Evolutionary conservation across 2,329 filamentous ascomycete genomes (phyloP), one percentile per base, ranked within the genome.

Genomic region (Hymenoscyphus salicellus): DNA sequence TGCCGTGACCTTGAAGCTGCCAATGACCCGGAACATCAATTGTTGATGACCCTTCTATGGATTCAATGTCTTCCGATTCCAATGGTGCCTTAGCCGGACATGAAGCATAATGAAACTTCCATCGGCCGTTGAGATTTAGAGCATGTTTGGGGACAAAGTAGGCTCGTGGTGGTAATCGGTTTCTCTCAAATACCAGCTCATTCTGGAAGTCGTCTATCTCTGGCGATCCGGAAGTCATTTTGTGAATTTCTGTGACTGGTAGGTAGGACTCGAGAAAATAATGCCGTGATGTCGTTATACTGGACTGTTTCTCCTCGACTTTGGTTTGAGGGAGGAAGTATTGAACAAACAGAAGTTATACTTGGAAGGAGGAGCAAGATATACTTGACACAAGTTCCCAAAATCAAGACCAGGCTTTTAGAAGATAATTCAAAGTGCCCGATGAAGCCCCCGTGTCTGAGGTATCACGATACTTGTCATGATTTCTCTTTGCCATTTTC

Each of bases 11-110:
- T 26, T 62, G 61, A 14, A 62, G 55, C 23, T 62, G 61, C 61
- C 61, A 62, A 72, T 87, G 85, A 2, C 86, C 86, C 0, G 88
- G 88, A 0, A 91, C 88, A 11, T 81, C 71, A 43, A 89, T 85
- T 10, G 59, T 68, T 32, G 66, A 68, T 41, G 58, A 43, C 23
- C 61, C 49, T 28, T 58, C 59, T 5, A 65, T 20, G 73, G 32
- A 36, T 23, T 36, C 49, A 32, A 61, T 55, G 17, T 63, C 77
- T 23, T 74, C 74, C 7, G 66, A 60, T 23, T 62, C 64, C 14
- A 63, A 69, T 23, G 83, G 82, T 0, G 82, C 80, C 61, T 81
- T 78, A 7, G 78, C 69, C 0, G 82, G 81, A 7, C 77, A 80
- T 3, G 76, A 68, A 14, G 80, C 78, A 62, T 83, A 80, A 67